Base-by-base conservation (phyloP, 2,329 filamentous ascomycete genomes). In the Ascochyta viciae-villosae region DNA sequence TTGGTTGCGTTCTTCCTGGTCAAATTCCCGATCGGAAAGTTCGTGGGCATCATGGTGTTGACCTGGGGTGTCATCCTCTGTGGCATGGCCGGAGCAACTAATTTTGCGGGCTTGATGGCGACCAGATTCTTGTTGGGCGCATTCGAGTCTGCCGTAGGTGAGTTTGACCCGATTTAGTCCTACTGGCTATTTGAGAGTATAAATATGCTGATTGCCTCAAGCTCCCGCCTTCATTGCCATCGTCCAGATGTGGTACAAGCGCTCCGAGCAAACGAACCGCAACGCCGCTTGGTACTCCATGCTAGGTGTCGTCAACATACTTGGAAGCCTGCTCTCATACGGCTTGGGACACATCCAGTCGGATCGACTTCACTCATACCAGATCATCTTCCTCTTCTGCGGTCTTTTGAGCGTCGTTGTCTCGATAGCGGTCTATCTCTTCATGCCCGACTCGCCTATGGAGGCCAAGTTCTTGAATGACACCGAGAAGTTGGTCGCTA, bases 71-170 rank as follows among this genome's bases (percentile, higher is more conserved):
- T 80, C 6, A 80, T 85, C 3, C 77, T 91, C 0, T 86, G 86
- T 0, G 82, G 83, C 47, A 87, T 89, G 62, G 84, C 87, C 1
- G 85, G 83, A 1, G 85, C 84, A 60, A 77, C 77, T 40, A 85
- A 82, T 68, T 91, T 90, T 63, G 74, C 76, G 0, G 82, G 84
- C 1, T 78, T 91, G 1, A 79, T 89, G n/a, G 75, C 79, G 0
- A 83, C 88, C 2, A 82, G 89, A 5, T 88, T 85, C 0, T 74
- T 91, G 8, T 81, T 91, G 4, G 89, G 89, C 46, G 82, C 88
- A 46, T 90, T 90, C 64, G 88, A 91, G 72, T 83, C 87, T 0
- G 84, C 83, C 42, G 76, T 80, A 31, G 70, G 68, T 68, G 57
- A 60, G 70, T 60, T 19, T 10, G 6, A 19, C 6, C 7, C 44